Percentiles rank a stretch among this genome's conserved stretches.
Evolutionary conservation across 371 early-diverging fungal species (phyloP).

Genomic region (Circinella minor): DNA sequence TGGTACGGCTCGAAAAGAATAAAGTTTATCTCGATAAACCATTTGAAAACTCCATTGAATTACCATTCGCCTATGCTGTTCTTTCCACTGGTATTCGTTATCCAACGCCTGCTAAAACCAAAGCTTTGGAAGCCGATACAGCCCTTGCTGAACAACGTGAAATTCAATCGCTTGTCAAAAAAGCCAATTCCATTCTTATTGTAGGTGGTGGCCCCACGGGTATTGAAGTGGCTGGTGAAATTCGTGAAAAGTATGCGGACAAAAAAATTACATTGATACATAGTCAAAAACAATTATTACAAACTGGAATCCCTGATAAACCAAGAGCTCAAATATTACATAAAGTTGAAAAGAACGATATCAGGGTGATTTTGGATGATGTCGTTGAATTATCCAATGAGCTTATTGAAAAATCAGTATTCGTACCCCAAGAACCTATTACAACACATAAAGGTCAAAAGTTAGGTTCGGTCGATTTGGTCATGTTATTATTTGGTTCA

Average conservation of each 20-base stretch:
- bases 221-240: slow-evolving; percentile 63
- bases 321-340: slow-evolving; percentile 27
- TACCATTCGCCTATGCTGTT: slow-evolving; percentile 27
- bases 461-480: slow-evolving; percentile 48
- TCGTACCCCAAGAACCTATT: slow-evolving; percentile 1
- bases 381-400: slow-evolving; percentile 18
- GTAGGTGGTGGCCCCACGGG: slow-evolving; percentile 65
- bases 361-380: slow-evolving; percentile 57
- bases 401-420: neutral
- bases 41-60: slow-evolving; percentile 17
- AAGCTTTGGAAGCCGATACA: slow-evolving; percentile 18
- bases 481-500: slow-evolving; percentile 54
- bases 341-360: slow-evolving; percentile 34
- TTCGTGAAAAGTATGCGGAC: slow-evolving; percentile 40
- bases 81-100: slow-evolving; percentile 35
- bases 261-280: slow-evolving; percentile 62
- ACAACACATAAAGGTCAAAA: slow-evolving; percentile 38
- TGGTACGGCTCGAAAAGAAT: slow-evolving; percentile 21
- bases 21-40: slow-evolving; percentile 21
- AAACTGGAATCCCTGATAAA: slow-evolving; percentile 25
- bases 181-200: slow-evolving; percentile 53
- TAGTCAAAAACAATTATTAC: slow-evolving; percentile 21
- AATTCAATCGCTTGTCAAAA: slow-evolving; percentile 38
- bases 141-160: slow-evolving; percentile 28
- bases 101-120: slow-evolving; percentile 26